Conservation (phyloP, 2,329 filamentous ascomycete species). For the Diaporthe amygdali region DNA sequence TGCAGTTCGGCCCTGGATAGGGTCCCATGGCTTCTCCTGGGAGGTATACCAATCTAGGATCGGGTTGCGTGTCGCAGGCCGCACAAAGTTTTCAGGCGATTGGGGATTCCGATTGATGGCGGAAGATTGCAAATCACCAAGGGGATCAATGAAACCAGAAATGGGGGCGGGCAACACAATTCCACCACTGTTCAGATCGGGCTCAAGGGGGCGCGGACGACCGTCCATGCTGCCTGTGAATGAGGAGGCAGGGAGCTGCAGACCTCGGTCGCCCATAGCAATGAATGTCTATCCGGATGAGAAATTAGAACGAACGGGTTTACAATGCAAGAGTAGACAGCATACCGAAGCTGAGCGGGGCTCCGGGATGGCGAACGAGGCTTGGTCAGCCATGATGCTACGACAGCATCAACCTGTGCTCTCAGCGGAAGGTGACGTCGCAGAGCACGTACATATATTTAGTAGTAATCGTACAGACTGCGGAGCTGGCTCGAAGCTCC, state of each 20-base stretch:
- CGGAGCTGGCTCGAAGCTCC: neutral
- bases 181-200: slow-evolving; percentile 21
- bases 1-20: slow-evolving; percentile 2
- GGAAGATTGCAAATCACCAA: slow-evolving; percentile 15
- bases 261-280: neutral
- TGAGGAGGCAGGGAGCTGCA: neutral
- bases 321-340: slow-evolving; percentile 15
- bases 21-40: slow-evolving; percentile 21
- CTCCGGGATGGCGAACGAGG: slow-evolving; percentile 1
- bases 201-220: slow-evolving; percentile 28
- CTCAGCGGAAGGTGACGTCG: neutral
- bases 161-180: slow-evolving; percentile 24
- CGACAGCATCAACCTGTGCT: neutral
- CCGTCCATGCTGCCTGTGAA: slow-evolving; percentile 24
- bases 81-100: neutral
- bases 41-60: slow-evolving; percentile 13
- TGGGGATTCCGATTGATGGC: neutral
- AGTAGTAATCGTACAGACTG: too few species aligned
- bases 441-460: neutral
- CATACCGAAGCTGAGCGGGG: slow-evolving; percentile 20
- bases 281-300: slow-evolving; percentile 28
- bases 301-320: slow-evolving; percentile 20
- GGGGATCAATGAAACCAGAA: neutral
- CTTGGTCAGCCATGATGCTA: slow-evolving; percentile 18
- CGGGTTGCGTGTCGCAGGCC: neutral